Conservation (phyloP, 208 protist species). For the Acanthamoeba royreba region DNA sequence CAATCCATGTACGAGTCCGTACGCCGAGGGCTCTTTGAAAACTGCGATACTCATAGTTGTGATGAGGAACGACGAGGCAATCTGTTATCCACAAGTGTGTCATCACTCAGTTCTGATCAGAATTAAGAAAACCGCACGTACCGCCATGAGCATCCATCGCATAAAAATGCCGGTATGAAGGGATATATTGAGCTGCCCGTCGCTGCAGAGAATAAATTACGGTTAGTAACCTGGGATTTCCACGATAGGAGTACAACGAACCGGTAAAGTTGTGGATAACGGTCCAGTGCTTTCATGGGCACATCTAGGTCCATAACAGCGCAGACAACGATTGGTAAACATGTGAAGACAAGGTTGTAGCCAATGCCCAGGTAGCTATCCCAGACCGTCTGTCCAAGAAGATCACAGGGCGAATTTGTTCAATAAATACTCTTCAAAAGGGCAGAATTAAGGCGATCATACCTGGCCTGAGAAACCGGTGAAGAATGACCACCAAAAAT, state of each 20-base stretch:
- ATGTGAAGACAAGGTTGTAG: slow-evolving; percentile 59
- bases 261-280: slow-evolving; percentile 3
- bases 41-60: not conserved
- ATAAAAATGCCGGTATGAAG: not conserved
- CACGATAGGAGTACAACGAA: too few relatives aligned
- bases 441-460: not conserved
- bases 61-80: not conserved
- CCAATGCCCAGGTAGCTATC: slow-evolving; percentile 28
- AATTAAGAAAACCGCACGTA: not conserved
- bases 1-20: not conserved
- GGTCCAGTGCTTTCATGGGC: not conserved
- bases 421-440: not conserved
- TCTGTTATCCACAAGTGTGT: not conserved
- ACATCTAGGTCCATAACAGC: slow-evolving; percentile 52
- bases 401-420: not conserved
- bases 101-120: not conserved
- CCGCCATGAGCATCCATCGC: not conserved
- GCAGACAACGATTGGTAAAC: slow-evolving; percentile 31
- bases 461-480: slow-evolving; percentile 85
- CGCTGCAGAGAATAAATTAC: not conserved
- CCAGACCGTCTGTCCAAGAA: not conserved
- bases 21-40: not conserved
- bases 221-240: too few relatives aligned
- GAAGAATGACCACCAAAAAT: slow-evolving; percentile 88
- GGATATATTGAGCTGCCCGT: not conserved